Conservation (phyloP, 2,329 filamentous ascomycete species). For the Ilyonectria sp. region DNA sequence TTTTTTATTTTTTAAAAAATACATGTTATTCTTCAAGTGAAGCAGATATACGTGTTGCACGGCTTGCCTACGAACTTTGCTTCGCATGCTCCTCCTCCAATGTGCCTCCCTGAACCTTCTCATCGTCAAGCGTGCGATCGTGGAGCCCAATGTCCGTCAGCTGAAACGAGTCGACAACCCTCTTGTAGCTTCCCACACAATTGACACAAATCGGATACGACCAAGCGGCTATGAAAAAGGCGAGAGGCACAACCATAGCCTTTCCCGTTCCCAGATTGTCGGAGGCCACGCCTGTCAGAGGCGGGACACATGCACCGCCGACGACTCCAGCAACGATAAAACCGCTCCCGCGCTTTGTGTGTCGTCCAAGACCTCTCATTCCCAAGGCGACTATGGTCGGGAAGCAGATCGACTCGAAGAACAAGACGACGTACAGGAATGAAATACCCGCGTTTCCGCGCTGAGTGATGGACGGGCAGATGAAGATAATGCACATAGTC, state of each 20-base stretch:
- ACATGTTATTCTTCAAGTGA: no score
- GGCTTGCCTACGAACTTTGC: not conserved
- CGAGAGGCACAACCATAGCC: slow-evolving; percentile 77
- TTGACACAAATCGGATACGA: slow-evolving; percentile 75
- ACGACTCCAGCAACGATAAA: slow-evolving; percentile 78
- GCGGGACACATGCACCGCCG: slow-evolving; percentile 82
- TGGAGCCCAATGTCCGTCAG: slow-evolving; percentile 61
- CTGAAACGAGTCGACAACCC: slow-evolving; percentile 72
- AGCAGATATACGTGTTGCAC: no score
- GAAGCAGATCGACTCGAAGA: slow-evolving; percentile 87
- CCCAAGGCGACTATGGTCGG: slow-evolving; percentile 85
- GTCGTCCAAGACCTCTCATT: slow-evolving; percentile 81
- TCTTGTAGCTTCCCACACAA: slow-evolving; percentile 75
- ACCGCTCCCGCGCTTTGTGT: slow-evolving; percentile 83
- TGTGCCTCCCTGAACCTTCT: slow-evolving; percentile 39
- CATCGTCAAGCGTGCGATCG: slow-evolving; percentile 47
- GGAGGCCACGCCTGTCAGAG: slow-evolving; percentile 78
- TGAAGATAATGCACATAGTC: slow-evolving; percentile 75
- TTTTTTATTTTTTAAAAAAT: no score
- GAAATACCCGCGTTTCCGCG: slow-evolving; percentile 64
- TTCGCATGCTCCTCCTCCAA: slow-evolving; percentile 36
- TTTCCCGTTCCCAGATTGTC: slow-evolving; percentile 73
- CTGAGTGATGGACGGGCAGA: slow-evolving; percentile 63
- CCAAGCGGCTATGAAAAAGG: slow-evolving; percentile 71
- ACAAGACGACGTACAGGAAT: slow-evolving; percentile 79